phyloP scores from a whole-genome alignment of 305 asterid genomes.

The Fraxinus latifolia region DNA sequence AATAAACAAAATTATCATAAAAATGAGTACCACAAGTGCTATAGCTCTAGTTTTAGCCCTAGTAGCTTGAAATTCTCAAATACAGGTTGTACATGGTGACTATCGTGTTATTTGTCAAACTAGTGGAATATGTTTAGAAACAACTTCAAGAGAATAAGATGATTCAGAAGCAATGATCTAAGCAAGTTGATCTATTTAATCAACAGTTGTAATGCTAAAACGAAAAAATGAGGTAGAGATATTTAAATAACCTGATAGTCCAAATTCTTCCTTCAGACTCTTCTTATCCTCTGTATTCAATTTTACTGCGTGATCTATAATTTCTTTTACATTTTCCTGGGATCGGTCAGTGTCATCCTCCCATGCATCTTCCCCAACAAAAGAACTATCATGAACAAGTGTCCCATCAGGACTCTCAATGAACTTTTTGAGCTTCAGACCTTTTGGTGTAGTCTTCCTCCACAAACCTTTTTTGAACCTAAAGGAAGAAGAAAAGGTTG shows the following conservation, averaged over 20 bases:
- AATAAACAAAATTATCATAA: background rate
- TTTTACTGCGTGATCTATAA: conserved; percentile 50
- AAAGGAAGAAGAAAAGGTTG: conserved; percentile 15
- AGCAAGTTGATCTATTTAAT: conserved; percentile 8
- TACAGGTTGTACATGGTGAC: background rate
- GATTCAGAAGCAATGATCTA: background rate
- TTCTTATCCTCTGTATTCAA: conserved; percentile 57
- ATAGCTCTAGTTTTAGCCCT: background rate
- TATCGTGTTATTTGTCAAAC: background rate
- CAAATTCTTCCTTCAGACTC: conserved; percentile 59
- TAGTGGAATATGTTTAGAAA: background rate
- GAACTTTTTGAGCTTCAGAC: conserved; percentile 82
- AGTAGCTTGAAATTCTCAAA: background rate
- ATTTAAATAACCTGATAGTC: conserved; percentile 65
- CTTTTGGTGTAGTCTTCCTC: conserved; percentile 92
- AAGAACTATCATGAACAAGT: conserved; percentile 81
- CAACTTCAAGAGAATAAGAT: background rate
- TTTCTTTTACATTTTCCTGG: conserved; percentile 43
- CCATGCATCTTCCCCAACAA: conserved; percentile 95
- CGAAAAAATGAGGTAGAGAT: conserved; percentile 13
- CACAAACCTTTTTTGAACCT: conserved; percentile 87
- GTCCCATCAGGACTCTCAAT: conserved; percentile 85
- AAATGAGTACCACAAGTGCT: background rate
- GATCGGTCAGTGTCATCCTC: conserved; percentile 64
- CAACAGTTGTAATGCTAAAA: background rate